A percentile compares a stretch with the other conserved stretches of the same genome.
phyloP scores from a whole-genome alignment of 2,329 filamentous ascomycete genomes.

The Nigrograna mackinnonii region DNA sequence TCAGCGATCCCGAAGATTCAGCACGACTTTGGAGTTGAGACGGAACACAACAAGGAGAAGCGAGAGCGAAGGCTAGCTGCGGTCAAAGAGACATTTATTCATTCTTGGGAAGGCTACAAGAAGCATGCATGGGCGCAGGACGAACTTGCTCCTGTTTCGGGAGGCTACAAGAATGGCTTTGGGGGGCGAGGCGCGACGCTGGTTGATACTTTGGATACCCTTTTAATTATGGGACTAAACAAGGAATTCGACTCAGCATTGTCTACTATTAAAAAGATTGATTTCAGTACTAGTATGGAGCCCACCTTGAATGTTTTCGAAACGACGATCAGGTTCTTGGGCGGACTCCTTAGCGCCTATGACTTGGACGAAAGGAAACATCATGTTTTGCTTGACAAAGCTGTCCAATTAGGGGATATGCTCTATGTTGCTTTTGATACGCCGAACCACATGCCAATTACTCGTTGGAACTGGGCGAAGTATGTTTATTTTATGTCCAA shows the following conservation, averaged over 20 bases:
- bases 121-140: slow-evolving; percentile 57
- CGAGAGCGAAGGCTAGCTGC: slow-evolving; percentile 32
- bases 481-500: slow-evolving; percentile 21
- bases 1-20: slow-evolving; percentile 40
- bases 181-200: slow-evolving; percentile 63
- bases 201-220: slow-evolving; percentile 63
- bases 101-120: slow-evolving; percentile 55
- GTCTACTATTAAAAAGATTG: slow-evolving; percentile 54
- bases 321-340: slow-evolving; percentile 44
- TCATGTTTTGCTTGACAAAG: slow-evolving; percentile 41
- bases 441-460: slow-evolving; percentile 44
- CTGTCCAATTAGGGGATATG: slow-evolving; percentile 47
- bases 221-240: slow-evolving; percentile 64
- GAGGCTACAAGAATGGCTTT: slow-evolving; percentile 52
- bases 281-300: slow-evolving; percentile 53
- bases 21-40: slow-evolving; percentile 38
- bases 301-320: slow-evolving; percentile 42
- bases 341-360: slow-evolving; percentile 41
- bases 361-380: slow-evolving; percentile 40
- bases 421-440: slow-evolving; percentile 50
- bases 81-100: slow-evolving; percentile 41
- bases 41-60: slow-evolving; percentile 33
- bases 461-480: slow-evolving; percentile 43
- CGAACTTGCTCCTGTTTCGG: slow-evolving; percentile 55
- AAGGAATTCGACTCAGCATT: slow-evolving; percentile 61